These are phyloP conservation scores for Mycena leptocephala DNA, from an alignment of 768 basidiomycete genomes.

Conservation along the genomic window DNA sequence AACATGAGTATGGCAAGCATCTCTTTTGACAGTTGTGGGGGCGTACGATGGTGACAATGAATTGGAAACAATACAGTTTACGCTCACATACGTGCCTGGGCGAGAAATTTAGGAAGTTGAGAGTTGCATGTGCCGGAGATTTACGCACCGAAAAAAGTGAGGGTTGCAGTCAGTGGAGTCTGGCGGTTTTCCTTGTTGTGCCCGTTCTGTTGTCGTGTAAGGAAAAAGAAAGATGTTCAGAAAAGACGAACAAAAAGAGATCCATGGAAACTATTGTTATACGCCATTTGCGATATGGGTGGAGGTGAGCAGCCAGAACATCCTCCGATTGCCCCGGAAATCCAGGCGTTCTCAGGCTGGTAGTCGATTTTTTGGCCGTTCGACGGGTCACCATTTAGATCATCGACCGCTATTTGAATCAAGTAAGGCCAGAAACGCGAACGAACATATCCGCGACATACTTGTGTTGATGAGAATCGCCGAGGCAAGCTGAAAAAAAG, in stretches of 20 bases:
- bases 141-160: slow-evolving; percentile 25
- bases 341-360: slow-evolving; percentile 11
- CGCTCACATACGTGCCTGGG: slow-evolving; percentile 30
- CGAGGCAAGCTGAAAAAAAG: slow-evolving; percentile 14
- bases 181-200: background rate
- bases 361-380: slow-evolving; percentile 19
- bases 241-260: slow-evolving; percentile 16
- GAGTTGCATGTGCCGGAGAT: background rate
- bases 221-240: background rate
- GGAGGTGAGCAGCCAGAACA: slow-evolving; percentile 4
- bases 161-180: background rate
- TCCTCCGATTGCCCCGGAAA: background rate
- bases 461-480: background rate
- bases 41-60: slow-evolving; percentile 20
- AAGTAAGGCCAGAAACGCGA: background rate
- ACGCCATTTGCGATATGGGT: background rate
- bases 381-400: slow-evolving; percentile 12
- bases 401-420: slow-evolving; percentile 12
- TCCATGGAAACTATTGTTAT: slow-evolving; percentile 13
- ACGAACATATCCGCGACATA: background rate
- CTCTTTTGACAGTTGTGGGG: no score
- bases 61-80: slow-evolving; percentile 28
- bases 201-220: background rate
- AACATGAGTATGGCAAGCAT: background rate
- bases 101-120: background rate